These are phyloP conservation scores for Yarrowia sp. DNA, from an alignment of 805 yeast species.

Conservation along the genomic window DNA sequence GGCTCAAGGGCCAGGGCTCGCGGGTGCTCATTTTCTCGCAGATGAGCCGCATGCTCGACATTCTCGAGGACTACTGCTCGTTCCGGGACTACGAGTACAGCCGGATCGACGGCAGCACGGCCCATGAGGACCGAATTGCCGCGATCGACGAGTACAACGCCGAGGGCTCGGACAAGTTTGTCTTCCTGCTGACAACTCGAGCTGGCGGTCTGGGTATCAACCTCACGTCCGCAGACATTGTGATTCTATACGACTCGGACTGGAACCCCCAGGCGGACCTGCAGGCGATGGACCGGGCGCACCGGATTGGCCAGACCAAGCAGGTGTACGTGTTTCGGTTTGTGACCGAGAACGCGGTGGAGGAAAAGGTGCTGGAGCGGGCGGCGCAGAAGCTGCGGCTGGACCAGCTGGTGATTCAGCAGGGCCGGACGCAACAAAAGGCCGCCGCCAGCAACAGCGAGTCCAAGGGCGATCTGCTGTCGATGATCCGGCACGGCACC, in stretches of 20 bases:
- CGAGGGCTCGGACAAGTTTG: constrained; percentile 81
- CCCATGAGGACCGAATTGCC: constrained; percentile 88
- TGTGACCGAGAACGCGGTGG: constrained; percentile 95
- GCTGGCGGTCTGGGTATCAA: constrained; percentile 98
- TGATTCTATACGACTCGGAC: constrained; percentile 86
- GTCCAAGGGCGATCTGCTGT: constrained; percentile 71
- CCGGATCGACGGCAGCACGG: constrained; percentile 91
- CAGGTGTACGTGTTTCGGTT: constrained; percentile 92
- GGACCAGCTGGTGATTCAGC: constrained; percentile 95
- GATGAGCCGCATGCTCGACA: constrained; percentile 89
- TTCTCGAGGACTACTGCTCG: constrained; percentile 88
- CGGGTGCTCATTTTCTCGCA: constrained; percentile 91
- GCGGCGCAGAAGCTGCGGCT: constrained; percentile 93
- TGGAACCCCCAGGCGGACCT: constrained; percentile 99
- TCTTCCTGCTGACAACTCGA: constrained; percentile 87
- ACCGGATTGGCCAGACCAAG: constrained; percentile 95
- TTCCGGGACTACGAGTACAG: constrained; percentile 85
- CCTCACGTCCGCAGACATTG: constrained; percentile 89
- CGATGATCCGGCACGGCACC: constrained; percentile 98
- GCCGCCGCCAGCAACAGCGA: constrained; percentile 50
- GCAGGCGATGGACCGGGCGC: constrained; percentile 98
- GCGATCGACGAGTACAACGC: constrained; percentile 92
- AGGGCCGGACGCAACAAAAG: constrained; percentile 69
- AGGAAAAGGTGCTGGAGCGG: constrained; percentile 92
- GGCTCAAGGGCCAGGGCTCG: constrained; percentile 77